A percentile compares a stretch with the other conserved stretches of the same genome.
Conservation (phyloP, 257 asterid species). For the Forsythia suspensa region DNA sequence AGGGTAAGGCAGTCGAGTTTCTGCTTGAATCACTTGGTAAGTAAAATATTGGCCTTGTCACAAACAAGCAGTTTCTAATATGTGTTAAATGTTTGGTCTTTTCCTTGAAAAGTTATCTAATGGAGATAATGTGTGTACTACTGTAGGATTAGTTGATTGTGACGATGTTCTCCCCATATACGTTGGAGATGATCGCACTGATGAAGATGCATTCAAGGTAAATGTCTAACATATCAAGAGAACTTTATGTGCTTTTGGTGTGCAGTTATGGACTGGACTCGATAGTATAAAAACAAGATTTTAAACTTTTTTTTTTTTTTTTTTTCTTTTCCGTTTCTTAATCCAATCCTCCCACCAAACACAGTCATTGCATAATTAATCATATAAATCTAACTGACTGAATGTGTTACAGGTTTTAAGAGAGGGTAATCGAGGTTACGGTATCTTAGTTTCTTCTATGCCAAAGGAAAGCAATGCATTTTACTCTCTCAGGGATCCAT, state of each 20-base stretch:
- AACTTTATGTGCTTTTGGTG: not conserved
- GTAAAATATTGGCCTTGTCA: slow-evolving; percentile 23
- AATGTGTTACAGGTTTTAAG: slow-evolving; percentile 53
- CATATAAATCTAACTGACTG: not conserved
- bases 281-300: not conserved
- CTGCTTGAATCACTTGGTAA: slow-evolving; percentile 91
- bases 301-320: no score
- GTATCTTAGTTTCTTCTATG: slow-evolving; percentile 80
- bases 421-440: slow-evolving; percentile 70
- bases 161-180: slow-evolving; percentile 83
- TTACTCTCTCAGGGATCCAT: slow-evolving; percentile 85
- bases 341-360: not conserved
- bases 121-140: not conserved
- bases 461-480: slow-evolving; percentile 90
- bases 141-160: slow-evolving; percentile 63
- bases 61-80: no score
- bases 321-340: no score
- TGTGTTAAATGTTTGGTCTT: no score
- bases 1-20: slow-evolving; percentile 96
- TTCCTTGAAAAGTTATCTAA: not conserved
- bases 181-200: slow-evolving; percentile 94
- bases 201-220: slow-evolving; percentile 98
- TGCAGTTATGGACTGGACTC: not conserved
- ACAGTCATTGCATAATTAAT: not conserved
- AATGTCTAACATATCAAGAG: not conserved